Percentiles rank a stretch among this genome's conserved stretches.
phyloP scores from a whole-genome alignment of 2,329 filamentous ascomycete species.

The Calonectria montana region DNA sequence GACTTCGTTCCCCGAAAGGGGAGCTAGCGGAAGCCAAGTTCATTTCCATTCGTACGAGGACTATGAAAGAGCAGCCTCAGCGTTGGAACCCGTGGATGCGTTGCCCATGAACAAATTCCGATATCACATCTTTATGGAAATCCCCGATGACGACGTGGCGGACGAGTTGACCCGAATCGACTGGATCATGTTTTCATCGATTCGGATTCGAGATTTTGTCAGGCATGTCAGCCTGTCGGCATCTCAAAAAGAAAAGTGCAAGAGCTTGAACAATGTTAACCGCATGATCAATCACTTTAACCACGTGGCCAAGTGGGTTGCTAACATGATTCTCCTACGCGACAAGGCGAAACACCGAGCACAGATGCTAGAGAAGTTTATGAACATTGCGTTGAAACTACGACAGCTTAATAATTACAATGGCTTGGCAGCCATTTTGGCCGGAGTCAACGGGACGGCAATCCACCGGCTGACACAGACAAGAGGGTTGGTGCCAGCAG shows the following conservation, averaged over 20 bases:
- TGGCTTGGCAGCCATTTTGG: slow-evolving; percentile 90
- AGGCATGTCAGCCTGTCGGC: slow-evolving; percentile 85
- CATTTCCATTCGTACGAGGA: slow-evolving; percentile 77
- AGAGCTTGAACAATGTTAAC: slow-evolving; percentile 85
- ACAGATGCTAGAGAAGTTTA: slow-evolving; percentile 93
- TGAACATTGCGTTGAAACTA: slow-evolving; percentile 87
- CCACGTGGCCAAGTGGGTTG: slow-evolving; percentile 84
- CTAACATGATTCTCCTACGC: slow-evolving; percentile 85
- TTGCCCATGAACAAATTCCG: slow-evolving; percentile 83
- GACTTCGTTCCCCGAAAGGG: slow-evolving; percentile 53
- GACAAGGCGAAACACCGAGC: slow-evolving; percentile 97
- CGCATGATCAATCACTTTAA: slow-evolving; percentile 96
- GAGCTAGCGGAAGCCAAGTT: slow-evolving; percentile 58
- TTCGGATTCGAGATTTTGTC: slow-evolving; percentile 91
- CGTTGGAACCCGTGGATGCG: slow-evolving; percentile 76
- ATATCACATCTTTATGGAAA: slow-evolving; percentile 91
- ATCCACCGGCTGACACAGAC: slow-evolving; percentile 88
- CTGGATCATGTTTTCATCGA: slow-evolving; percentile 98
- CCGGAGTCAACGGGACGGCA: slow-evolving; percentile 88
- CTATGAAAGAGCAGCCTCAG: slow-evolving; percentile 82
- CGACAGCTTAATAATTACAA: slow-evolving; percentile 98
- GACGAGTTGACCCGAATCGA: slow-evolving; percentile 95
- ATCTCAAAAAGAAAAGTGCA: slow-evolving; percentile 79
- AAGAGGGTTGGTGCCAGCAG: slow-evolving; percentile 76
- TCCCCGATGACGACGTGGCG: slow-evolving; percentile 85